Conservation (phyloP, 345 rosid species). For the Gossypium mustelinum region DNA sequence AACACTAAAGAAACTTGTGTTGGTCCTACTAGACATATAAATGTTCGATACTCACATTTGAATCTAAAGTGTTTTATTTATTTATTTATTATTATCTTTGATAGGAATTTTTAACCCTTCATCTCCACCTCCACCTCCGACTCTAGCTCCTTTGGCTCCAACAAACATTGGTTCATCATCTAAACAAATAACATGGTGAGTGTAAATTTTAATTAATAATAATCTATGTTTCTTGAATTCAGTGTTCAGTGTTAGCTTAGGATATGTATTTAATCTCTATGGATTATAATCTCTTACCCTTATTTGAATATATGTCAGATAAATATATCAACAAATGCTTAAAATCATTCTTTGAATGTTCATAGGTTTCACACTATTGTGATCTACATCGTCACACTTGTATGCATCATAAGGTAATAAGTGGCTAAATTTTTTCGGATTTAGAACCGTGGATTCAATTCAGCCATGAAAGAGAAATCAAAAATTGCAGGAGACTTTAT, state of each 20-base stretch:
- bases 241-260: too few species aligned
- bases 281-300: not conserved
- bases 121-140: slow-evolving; percentile 18
- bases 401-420: not conserved
- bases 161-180: slow-evolving; percentile 12
- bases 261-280: not conserved
- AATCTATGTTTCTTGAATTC: not conserved
- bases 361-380: not conserved
- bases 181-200: slow-evolving; percentile 28
- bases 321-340: not conserved
- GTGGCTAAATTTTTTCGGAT: not conserved
- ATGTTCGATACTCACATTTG: not conserved
- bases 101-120: not conserved
- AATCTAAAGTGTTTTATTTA: not conserved
- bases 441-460: not conserved
- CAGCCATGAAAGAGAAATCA: not conserved
- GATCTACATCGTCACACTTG: not conserved
- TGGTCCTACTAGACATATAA: not conserved
- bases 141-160: slow-evolving; percentile 9
- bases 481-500: not conserved
- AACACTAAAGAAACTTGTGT: too few species aligned
- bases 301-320: not conserved
- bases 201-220: not conserved
- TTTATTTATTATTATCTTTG: not conserved
- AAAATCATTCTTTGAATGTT: not conserved